Percentiles rank a stretch among this genome's conserved stretches.
phyloP scores from a whole-genome alignment of 306 rosid genomes.

The Mucuna pruriens region DNA sequence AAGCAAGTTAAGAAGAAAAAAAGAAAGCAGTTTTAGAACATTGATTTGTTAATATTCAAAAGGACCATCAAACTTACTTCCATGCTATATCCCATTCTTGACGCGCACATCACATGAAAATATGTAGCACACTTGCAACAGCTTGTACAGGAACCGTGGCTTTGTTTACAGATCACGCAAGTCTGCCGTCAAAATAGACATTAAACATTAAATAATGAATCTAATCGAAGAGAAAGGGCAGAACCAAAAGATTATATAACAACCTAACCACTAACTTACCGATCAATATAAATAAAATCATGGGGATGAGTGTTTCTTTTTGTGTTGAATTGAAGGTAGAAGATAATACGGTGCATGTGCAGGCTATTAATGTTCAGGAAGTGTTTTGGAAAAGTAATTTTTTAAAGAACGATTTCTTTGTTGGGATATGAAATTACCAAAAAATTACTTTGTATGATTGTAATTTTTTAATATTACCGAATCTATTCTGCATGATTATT shows the following conservation, averaged over 20 bases:
- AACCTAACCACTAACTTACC: neutral
- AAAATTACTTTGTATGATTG: neutral
- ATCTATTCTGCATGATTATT: constrained; percentile 11
- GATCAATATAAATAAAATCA: constrained; percentile 1
- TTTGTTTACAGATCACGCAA: constrained; percentile 86
- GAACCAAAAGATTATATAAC: neutral
- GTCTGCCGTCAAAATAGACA: constrained; percentile 56
- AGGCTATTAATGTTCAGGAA: neutral
- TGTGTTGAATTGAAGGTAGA: neutral
- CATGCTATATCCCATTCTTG: constrained; percentile 87
- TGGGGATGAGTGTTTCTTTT: neutral
- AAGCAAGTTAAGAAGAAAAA: constrained; percentile 3
- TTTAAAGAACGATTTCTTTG: neutral
- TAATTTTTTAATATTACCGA: neutral
- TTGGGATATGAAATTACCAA: neutral
- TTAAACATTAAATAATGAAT: constrained; percentile 16
- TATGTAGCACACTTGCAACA: constrained; percentile 94
- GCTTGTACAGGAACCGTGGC: constrained; percentile 83
- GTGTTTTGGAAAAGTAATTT: neutral
- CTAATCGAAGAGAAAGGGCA: neutral
- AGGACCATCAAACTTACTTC: constrained; percentile 64
- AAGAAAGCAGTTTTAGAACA: neutral
- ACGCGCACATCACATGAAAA: constrained; percentile 88
- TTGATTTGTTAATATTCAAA: constrained; percentile 10
- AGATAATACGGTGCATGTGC: neutral